Percentiles rank a stretch among this genome's conserved stretches.
phyloP scores from a whole-genome alignment of 2,329 filamentous ascomycete species.

The Alternaria sp. region DNA sequence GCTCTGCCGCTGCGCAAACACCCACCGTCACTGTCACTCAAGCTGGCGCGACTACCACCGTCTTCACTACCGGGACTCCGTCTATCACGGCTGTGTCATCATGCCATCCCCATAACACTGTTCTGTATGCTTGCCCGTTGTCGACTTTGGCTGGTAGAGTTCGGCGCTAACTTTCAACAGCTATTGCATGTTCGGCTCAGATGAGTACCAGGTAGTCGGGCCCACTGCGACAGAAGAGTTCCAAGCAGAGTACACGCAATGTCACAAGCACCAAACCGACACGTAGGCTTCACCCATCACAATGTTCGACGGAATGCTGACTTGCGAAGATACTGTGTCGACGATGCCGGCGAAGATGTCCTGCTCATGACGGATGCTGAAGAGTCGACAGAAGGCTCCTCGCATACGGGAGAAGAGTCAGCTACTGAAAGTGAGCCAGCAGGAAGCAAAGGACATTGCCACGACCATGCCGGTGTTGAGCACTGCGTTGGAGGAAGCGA shows the following conservation, averaged over 20 bases:
- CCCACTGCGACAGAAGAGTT: slow-evolving; percentile 63
- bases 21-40: slow-evolving; percentile 12
- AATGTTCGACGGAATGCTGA: slow-evolving; percentile 3
- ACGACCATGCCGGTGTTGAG: slow-evolving; percentile 77
- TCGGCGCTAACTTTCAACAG: slow-evolving; percentile 34
- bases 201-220: slow-evolving; percentile 54
- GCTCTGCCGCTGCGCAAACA: slow-evolving; percentile 25
- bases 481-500: slow-evolving; percentile 64
- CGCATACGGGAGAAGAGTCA: slow-evolving; percentile 21
- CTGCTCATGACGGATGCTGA: slow-evolving; percentile 55
- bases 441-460: slow-evolving; percentile 56
- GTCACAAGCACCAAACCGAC: slow-evolving; percentile 66
- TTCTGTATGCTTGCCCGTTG: slow-evolving; percentile 47
- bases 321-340: slow-evolving; percentile 65
- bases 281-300: slow-evolving; percentile 54
- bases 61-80: slow-evolving; percentile 14
- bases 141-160: background rate
- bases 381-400: slow-evolving; percentile 18
- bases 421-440: slow-evolving; percentile 20
- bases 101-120: slow-evolving; percentile 59
- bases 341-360: slow-evolving; percentile 66
- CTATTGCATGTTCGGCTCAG: slow-evolving; percentile 53
- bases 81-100: slow-evolving; percentile 57
- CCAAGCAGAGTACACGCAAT: slow-evolving; percentile 68
- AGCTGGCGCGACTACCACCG: slow-evolving; percentile 1